Percentiles rank a stretch among this genome's conserved stretches.
phyloP scores from a whole-genome alignment of 2,329 filamentous ascomycete genomes.

The Aphanoascus verrucosus region DNA sequence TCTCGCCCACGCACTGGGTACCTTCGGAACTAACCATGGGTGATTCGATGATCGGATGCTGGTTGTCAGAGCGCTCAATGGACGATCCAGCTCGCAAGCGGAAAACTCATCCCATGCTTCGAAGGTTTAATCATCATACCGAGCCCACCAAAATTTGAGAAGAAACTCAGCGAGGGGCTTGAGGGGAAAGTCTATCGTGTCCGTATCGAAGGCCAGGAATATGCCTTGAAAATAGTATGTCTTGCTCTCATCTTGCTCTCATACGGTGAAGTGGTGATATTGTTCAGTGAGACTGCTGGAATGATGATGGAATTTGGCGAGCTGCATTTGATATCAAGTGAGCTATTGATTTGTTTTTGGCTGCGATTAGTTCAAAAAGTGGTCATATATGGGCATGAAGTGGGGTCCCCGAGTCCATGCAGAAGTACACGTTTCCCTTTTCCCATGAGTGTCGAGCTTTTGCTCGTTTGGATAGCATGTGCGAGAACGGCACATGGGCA shows the following conservation, averaged over 20 bases:
- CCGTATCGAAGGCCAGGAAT: conserved; percentile 5
- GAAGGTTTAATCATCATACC: conserved; percentile 14
- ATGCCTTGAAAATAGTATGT: conserved; percentile 14
- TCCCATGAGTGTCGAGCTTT: conserved; percentile 14
- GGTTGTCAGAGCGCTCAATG: conserved; percentile 9
- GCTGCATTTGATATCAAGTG: no score
- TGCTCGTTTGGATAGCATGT: conserved; percentile 13
- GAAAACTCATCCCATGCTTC: conserved; percentile 9
- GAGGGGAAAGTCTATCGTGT: conserved; percentile 11
- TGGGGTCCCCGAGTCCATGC: not conserved
- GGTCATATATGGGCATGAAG: not conserved
- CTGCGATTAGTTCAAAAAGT: not conserved
- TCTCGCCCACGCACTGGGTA: no score
- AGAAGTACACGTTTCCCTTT: conserved; percentile 7
- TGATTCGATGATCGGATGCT: conserved; percentile 11
- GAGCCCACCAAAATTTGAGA: conserved; percentile 6
- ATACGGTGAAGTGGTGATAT: not conserved
- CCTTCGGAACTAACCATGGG: conserved; percentile 1
- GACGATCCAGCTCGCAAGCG: conserved; percentile 10
- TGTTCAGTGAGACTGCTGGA: not conserved
- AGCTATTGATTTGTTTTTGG: no score
- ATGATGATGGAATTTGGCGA: no score
- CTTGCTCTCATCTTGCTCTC: not conserved
- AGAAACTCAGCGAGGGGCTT: conserved; percentile 5
- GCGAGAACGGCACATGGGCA: conserved; percentile 14